Evolutionary conservation across 805 yeast species (phyloP).

Genomic region (Metschnikowia lachancei): DNA sequence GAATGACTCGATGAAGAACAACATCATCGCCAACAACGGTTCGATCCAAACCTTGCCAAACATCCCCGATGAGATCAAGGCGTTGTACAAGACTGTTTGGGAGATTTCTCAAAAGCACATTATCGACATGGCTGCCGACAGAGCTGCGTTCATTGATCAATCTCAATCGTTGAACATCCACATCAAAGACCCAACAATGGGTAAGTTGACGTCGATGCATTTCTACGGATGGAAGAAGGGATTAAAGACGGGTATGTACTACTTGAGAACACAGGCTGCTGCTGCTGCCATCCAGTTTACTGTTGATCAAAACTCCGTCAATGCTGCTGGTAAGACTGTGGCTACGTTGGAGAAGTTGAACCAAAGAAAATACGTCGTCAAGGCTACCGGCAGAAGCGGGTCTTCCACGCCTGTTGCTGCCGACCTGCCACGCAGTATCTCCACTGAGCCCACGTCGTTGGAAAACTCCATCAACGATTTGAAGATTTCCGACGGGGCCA

Average conservation of each 20-base stretch:
- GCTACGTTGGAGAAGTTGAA: constrained; percentile 41
- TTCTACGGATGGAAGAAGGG: constrained; percentile 99
- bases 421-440: constrained; percentile 23
- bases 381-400: constrained; percentile 22
- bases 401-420: constrained; percentile 21
- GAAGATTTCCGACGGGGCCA: constrained; percentile 29
- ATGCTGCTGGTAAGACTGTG: constrained; percentile 36
- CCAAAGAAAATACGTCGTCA: constrained; percentile 36
- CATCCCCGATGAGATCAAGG: constrained; percentile 53
- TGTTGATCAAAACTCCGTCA: constrained; percentile 45
- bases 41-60: constrained; percentile 55
- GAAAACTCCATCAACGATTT: constrained; percentile 49
- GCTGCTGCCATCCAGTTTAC: constrained; percentile 91
- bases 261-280: constrained; percentile 96
- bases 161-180: constrained; percentile 91
- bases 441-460: constrained; percentile 42
- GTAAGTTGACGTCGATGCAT: constrained; percentile 95
- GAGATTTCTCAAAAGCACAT: constrained; percentile 58
- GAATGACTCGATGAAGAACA: constrained; percentile 57
- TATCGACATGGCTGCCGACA: constrained; percentile 63
- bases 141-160: constrained; percentile 83
- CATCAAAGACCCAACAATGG: constrained; percentile 88
- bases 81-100: constrained; percentile 60
- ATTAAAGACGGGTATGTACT: constrained; percentile 97
- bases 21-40: constrained; percentile 55